Base-by-base conservation (phyloP, 441 rosid species). In the Erodium texanum region DNA sequence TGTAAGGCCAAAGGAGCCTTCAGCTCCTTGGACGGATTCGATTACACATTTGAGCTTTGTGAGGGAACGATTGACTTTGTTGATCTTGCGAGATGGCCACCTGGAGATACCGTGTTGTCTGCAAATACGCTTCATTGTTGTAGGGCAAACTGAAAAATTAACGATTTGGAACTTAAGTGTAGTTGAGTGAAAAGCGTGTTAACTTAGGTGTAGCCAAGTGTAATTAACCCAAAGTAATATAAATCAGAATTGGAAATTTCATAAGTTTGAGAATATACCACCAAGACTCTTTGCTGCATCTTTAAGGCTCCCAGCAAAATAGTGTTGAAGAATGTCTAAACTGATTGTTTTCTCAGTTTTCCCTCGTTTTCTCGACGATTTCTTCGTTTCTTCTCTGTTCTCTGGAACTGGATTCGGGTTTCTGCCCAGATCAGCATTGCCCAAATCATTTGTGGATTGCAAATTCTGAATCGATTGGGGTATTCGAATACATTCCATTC, bases 51-150 rank as follows among this genome's bases (percentile, higher is more conserved):
- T 87, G 29, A 93, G 83, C 81, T 85, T 89, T 65, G 86, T 74
- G 67, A 91, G 92, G 24, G 97, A 90, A 23, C 92, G 87, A 65
- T 90, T 29, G 34, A 29, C 34, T 29, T 29, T 29, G 34, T 29
- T 29, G 34, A 29, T 29, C 34, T 29, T 29, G 72, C 97, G 96
- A 75, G 99, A 91, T 56, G 99, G 97, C 99, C 99, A 93, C 54
- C 96, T 76, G 27, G 93, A 84, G 58, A 50, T 50, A 3, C 58
- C 58, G 9, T 50, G 58, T 20, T 50, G 58, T 20, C 58, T 50
- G 1, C 99, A 93, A 74, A 93, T 93, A 15, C 97, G 95, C 85
- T 93, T 93, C 99, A 93, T 90, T 70, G 99, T 93, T 18, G 97
- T 93, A 19, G 97, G 99, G 68, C 97, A 93, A 78, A 93, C 99